Percentiles rank a stretch among this genome's conserved stretches.
Evolutionary conservation across 768 basidiomycete genomes (phyloP).

Genomic region (Tephrocybe sp.): DNA sequence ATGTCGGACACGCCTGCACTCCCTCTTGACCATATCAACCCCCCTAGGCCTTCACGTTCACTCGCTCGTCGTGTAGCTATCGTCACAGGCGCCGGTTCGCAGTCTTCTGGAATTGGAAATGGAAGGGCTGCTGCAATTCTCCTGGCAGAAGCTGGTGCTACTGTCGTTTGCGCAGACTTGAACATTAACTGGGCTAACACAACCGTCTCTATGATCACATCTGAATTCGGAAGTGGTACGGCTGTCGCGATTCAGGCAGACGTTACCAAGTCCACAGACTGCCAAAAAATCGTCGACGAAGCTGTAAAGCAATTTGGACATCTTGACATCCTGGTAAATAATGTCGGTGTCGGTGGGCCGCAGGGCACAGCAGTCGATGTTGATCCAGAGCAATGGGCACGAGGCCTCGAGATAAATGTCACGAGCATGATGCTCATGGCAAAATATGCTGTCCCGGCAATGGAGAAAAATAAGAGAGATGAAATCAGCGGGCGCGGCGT

Average conservation of each 20-base stretch:
- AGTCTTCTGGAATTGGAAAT: conserved; percentile 39
- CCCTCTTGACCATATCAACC: conserved; percentile 22
- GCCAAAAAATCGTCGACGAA: conserved; percentile 34
- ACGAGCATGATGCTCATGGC: conserved; percentile 46
- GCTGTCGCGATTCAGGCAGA: conserved; percentile 36
- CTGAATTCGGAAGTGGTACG: conserved; percentile 33
- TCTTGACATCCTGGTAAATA: conserved; percentile 43
- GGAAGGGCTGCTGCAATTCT: conserved; percentile 42
- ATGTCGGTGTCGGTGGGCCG: conserved; percentile 40
- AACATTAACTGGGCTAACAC: conserved; percentile 35
- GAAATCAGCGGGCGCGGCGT: conserved; percentile 33
- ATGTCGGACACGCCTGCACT: no score
- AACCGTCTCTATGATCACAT: conserved; percentile 38
- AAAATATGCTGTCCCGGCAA: conserved; percentile 42
- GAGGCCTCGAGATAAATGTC: conserved; percentile 37
- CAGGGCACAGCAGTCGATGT: conserved; percentile 39
- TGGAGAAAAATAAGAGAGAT: conserved; percentile 34
- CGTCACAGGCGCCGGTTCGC: conserved; percentile 43
- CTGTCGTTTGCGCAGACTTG: conserved; percentile 36
- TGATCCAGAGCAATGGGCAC: conserved; percentile 33
- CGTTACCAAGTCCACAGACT: conserved; percentile 34
- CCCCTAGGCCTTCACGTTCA: conserved; percentile 33
- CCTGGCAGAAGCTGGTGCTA: conserved; percentile 40
- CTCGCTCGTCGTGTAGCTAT: conserved; percentile 36
- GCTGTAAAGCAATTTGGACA: conserved; percentile 35